These are phyloP conservation scores for Coleophoma crateriformis DNA, from an alignment of 2,329 filamentous ascomycete species.

Conservation along the genomic window DNA sequence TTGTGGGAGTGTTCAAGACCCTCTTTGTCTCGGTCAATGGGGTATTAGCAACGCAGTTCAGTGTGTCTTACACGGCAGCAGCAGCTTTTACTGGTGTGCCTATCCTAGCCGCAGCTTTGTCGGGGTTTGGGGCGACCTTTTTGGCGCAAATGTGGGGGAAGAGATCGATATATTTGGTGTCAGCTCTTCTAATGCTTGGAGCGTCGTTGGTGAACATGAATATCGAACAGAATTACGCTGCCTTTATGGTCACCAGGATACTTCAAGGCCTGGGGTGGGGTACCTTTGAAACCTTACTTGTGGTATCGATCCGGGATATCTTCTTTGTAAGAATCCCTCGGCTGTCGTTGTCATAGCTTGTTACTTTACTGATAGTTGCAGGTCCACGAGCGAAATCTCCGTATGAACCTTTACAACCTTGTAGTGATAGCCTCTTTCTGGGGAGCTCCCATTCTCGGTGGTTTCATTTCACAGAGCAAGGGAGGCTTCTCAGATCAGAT, in stretches of 20 bases:
- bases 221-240: slow-evolving; percentile 32
- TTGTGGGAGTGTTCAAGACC: slow-evolving; percentile 48
- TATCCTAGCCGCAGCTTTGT: slow-evolving; percentile 41
- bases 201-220: slow-evolving; percentile 46
- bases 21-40: slow-evolving; percentile 43
- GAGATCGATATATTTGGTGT: slow-evolving; percentile 45
- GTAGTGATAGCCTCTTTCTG: slow-evolving; percentile 42
- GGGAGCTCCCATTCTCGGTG: slow-evolving; percentile 48
- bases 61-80: slow-evolving; percentile 40
- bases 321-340: slow-evolving; percentile 43
- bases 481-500: slow-evolving; percentile 42
- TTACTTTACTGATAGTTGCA: slow-evolving; percentile 24
- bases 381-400: slow-evolving; percentile 46
- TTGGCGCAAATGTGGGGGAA: slow-evolving; percentile 45
- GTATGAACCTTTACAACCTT: slow-evolving; percentile 39
- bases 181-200: slow-evolving; percentile 38
- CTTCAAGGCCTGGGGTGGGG: slow-evolving; percentile 56
- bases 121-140: slow-evolving; percentile 37
- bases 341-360: background rate
- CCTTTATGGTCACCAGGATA: slow-evolving; percentile 45
- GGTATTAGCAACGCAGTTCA: slow-evolving; percentile 35
- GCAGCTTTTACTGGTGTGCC: slow-evolving; percentile 47
- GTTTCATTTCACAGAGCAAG: slow-evolving; percentile 36
- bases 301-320: slow-evolving; percentile 48
- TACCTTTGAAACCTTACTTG: slow-evolving; percentile 47